Evolutionary conservation across 805 yeast genomes (phyloP).

Genomic region (Spencermartinsiella europaea): DNA sequence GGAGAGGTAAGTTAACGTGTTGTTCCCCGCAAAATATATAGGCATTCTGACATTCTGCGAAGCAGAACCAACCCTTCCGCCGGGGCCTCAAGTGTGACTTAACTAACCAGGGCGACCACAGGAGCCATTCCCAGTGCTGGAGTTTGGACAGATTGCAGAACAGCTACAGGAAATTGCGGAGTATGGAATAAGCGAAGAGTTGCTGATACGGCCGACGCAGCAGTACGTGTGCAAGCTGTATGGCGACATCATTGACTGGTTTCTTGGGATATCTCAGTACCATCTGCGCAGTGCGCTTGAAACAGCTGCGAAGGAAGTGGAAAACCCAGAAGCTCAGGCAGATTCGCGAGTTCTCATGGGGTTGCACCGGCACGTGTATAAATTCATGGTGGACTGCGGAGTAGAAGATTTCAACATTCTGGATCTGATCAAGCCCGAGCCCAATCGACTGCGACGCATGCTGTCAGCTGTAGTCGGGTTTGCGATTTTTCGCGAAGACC

Average conservation of each 20-base stretch:
- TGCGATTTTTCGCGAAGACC: conserved; percentile 78
- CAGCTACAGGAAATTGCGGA: conserved; percentile 44
- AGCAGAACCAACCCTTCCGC: too few species aligned
- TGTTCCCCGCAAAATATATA: background rate
- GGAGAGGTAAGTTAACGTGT: conserved; percentile 8
- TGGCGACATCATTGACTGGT: conserved; percentile 57
- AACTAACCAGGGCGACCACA: conserved; percentile 1
- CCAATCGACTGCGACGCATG: conserved; percentile 54
- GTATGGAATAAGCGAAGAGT: conserved; percentile 47
- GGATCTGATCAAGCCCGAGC: conserved; percentile 78
- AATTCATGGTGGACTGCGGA: conserved; percentile 67
- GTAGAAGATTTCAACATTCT: conserved; percentile 67
- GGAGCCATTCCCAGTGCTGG: conserved; percentile 52
- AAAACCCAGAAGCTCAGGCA: conserved; percentile 31
- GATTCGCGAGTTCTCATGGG: conserved; percentile 47
- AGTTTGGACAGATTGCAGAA: conserved; percentile 50
- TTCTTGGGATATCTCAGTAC: conserved; percentile 47
- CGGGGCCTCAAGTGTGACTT: background rate
- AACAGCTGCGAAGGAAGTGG: conserved; percentile 34
- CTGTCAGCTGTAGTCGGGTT: conserved; percentile 81
- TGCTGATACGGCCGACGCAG: conserved; percentile 52
- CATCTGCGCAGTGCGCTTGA: conserved; percentile 24
- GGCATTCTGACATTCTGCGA: too few species aligned
- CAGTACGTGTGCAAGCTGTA: conserved; percentile 50
- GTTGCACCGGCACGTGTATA: conserved; percentile 53